phyloP scores from a whole-genome alignment of 768 basidiomycete species.

The Lactarius trivialis region DNA sequence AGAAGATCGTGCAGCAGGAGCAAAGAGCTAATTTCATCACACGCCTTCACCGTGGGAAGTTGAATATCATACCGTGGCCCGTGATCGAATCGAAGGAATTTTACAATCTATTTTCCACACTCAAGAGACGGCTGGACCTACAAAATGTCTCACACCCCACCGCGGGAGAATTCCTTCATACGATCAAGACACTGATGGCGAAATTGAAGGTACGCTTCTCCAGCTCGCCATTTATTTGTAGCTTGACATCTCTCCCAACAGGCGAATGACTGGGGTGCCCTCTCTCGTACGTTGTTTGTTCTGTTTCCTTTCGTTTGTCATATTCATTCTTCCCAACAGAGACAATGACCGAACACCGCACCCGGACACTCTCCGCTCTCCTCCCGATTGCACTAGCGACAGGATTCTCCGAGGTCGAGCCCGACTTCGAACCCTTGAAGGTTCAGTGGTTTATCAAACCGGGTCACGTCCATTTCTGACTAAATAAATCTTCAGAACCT shows the following conservation, averaged over 20 bases:
- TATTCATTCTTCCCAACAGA: slow-evolving; percentile 29
- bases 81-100: slow-evolving; percentile 59
- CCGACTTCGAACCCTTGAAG: slow-evolving; percentile 45
- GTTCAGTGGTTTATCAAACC: slow-evolving; percentile 26
- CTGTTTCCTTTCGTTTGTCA: background rate
- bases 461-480: background rate
- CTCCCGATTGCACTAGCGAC: slow-evolving; percentile 44
- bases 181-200: slow-evolving; percentile 59
- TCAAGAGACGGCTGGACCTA: slow-evolving; percentile 44
- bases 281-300: slow-evolving; percentile 44
- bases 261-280: slow-evolving; percentile 60
- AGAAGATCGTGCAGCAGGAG: slow-evolving; percentile 56
- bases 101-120: slow-evolving; percentile 44
- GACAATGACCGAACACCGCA: slow-evolving; percentile 44
- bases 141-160: slow-evolving; percentile 43
- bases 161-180: slow-evolving; percentile 49
- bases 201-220: slow-evolving; percentile 47
- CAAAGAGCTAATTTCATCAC: slow-evolving; percentile 59
- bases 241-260: slow-evolving; percentile 21
- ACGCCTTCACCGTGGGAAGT: slow-evolving; percentile 46
- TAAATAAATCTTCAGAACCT: slow-evolving; percentile 36
- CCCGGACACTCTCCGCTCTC: slow-evolving; percentile 31
- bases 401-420: slow-evolving; percentile 41
- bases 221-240: background rate
- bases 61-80: slow-evolving; percentile 60